phyloP scores from a whole-genome alignment of 768 basidiomycete genomes.

The Agrocybe pediades region DNA sequence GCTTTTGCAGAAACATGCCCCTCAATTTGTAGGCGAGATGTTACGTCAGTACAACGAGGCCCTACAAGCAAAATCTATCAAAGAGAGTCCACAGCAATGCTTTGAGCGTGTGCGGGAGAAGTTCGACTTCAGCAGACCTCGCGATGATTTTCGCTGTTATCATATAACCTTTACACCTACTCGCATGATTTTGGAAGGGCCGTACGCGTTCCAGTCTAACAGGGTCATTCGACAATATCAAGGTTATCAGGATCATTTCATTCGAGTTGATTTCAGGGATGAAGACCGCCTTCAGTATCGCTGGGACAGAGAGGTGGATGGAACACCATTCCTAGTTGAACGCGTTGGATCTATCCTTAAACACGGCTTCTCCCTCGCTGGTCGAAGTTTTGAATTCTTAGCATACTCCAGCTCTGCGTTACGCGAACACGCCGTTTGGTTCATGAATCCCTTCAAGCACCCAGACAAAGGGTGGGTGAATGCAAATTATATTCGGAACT shows the following conservation, averaged over 20 bases:
- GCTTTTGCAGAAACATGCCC: conserved; percentile 34
- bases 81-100: conserved; percentile 43
- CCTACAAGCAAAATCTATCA: conserved; percentile 42
- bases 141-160: conserved; percentile 60
- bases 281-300: conserved; percentile 77
- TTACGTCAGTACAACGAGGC: conserved; percentile 56
- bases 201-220: conserved; percentile 76
- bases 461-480: conserved; percentile 44
- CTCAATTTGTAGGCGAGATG: conserved; percentile 41
- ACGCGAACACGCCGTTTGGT: conserved; percentile 84
- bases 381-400: conserved; percentile 75
- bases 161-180: conserved; percentile 81
- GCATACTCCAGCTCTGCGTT: conserved; percentile 82
- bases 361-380: conserved; percentile 69
- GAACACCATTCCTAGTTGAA: conserved; percentile 50
- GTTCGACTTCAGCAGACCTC: conserved; percentile 28
- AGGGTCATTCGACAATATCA: conserved; percentile 72
- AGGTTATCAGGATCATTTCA: conserved; percentile 64
- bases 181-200: conserved; percentile 73
- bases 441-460: conserved; percentile 60
- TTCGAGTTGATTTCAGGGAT: conserved; percentile 85
- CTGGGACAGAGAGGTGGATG: conserved; percentile 71
- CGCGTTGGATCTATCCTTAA: conserved; percentile 63
- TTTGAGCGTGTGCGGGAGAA: conserved; percentile 37
- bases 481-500: conserved; percentile 58